Evolutionary conservation across 2,329 filamentous ascomycete species (phyloP).

Genomic region (Aureobasidium zeae): DNA sequence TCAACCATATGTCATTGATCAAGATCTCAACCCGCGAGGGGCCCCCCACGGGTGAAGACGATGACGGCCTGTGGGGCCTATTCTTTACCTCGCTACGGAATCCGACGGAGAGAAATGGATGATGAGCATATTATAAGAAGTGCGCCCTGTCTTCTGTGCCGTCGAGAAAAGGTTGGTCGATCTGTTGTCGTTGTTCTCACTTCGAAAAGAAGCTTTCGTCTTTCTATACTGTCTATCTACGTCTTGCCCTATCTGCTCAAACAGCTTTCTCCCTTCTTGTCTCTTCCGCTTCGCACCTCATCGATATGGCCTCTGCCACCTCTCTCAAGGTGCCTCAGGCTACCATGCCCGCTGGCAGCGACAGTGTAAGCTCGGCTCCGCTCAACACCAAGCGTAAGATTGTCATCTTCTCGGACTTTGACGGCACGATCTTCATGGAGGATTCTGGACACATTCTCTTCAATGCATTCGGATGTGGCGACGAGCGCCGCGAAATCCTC

Average conservation of each 20-base stretch:
- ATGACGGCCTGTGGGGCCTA: too few species aligned
- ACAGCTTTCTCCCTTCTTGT: background rate
- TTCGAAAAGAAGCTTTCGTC: background rate
- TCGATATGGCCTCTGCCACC: conserved; percentile 27
- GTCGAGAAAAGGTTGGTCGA: too few species aligned
- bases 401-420: conserved; percentile 56
- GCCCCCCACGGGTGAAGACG: too few species aligned
- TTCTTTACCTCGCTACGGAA: too few species aligned
- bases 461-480: conserved; percentile 55
- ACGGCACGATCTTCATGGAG: conserved; percentile 58
- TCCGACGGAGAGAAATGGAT: too few species aligned
- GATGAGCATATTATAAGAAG: conserved; percentile 13
- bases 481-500: conserved; percentile 45
- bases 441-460: conserved; percentile 62
- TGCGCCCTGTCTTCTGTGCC: background rate
- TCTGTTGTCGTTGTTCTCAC: conserved; percentile 11
- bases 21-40: too few species aligned
- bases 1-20: too few species aligned
- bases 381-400: conserved; percentile 46
- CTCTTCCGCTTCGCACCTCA: background rate
- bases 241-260: background rate
- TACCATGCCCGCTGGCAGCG: conserved; percentile 16
- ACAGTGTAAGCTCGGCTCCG: conserved; percentile 18
- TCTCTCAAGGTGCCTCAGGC: conserved; percentile 20
- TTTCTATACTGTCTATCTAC: conserved; percentile 8